Conservation (phyloP, 495 filamentous ascomycete species). For the Talaromyces ruber region DNA sequence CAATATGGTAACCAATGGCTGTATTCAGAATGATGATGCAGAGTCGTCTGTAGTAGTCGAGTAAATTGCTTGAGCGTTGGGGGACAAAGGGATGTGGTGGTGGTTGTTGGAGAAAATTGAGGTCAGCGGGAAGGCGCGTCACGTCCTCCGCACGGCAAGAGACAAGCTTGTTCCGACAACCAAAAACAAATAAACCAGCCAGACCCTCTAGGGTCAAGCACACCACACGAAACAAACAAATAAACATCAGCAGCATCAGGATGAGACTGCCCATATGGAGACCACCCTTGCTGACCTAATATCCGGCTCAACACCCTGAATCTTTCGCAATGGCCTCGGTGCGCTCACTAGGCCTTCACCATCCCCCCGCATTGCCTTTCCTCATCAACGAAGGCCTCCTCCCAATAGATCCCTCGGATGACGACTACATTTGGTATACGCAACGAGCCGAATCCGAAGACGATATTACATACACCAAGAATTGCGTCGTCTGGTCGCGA, state of each 20-base stretch:
- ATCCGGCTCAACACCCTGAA: not conserved
- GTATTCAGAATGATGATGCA: not conserved
- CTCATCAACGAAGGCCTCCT: conserved; percentile 76
- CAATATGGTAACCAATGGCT: not conserved
- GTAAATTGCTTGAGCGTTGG: not conserved
- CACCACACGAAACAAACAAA: not conserved
- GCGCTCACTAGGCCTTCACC: conserved; percentile 79
- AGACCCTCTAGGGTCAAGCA: not conserved
- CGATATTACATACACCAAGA: conserved; percentile 76
- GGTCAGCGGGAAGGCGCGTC: conserved; percentile 16
- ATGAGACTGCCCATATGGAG: conserved; percentile 5
- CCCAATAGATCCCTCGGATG: conserved; percentile 53
- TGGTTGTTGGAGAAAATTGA: conserved; percentile 3
- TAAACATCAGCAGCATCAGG: not conserved
- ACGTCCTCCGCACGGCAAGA: conserved; percentile 4
- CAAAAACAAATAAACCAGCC: not conserved
- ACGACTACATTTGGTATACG: conserved; percentile 69
- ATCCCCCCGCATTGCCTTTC: conserved; percentile 72
- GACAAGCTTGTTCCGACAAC: not conserved
- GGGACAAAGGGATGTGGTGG: not conserved
- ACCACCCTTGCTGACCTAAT: not conserved
- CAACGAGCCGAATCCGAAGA: conserved; percentile 56
- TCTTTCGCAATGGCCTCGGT: conserved; percentile 61
- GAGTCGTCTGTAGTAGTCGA: not conserved
- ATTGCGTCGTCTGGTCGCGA: conserved; percentile 85